Conservation (phyloP, 2,329 filamentous ascomycete species). For the Xylariaceae sp. region DNA sequence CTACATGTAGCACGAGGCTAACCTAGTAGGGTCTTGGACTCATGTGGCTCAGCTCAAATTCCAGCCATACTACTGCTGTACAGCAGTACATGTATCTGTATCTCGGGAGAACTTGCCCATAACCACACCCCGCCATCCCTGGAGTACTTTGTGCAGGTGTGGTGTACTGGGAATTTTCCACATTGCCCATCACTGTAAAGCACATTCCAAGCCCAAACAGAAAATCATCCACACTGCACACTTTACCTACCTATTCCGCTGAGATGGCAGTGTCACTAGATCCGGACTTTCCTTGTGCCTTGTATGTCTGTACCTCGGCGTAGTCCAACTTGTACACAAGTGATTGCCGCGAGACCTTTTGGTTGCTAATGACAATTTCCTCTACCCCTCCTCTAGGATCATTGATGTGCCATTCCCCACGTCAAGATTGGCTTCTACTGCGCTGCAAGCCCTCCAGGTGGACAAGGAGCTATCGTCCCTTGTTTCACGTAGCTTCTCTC, state of each 20-base stretch:
- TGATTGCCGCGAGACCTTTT: constrained; percentile 7
- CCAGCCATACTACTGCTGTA: neutral
- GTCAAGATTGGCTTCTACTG: constrained; percentile 68
- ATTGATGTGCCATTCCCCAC: constrained; percentile 79
- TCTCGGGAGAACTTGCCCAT: neutral
- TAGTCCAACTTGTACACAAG: neutral
- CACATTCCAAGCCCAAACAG: constrained; percentile 9
- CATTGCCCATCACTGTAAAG: constrained; percentile 19
- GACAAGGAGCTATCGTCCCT: constrained; percentile 85
- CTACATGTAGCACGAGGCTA: too few species aligned
- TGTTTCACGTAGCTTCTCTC: constrained; percentile 65
- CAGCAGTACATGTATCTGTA: neutral
- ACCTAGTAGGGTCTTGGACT: too few species aligned
- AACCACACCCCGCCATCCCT: neutral
- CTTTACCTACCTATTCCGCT: too few species aligned
- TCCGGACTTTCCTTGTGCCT: constrained; percentile 54
- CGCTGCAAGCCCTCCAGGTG: constrained; percentile 70
- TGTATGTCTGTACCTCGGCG: constrained; percentile 44
- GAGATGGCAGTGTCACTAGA: constrained; percentile 38
- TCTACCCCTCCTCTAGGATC: constrained; percentile 46
- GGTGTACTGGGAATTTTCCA: too few species aligned
- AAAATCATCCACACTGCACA: too few species aligned
- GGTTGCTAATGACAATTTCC: constrained; percentile 18
- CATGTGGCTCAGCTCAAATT: neutral
- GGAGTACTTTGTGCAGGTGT: neutral